Percentiles rank a stretch among this genome's conserved stretches.
These are phyloP conservation scores for Yamadazyma jaroonii DNA, from an alignment of 1,139 yeast genomes.

Conservation along the genomic window DNA sequence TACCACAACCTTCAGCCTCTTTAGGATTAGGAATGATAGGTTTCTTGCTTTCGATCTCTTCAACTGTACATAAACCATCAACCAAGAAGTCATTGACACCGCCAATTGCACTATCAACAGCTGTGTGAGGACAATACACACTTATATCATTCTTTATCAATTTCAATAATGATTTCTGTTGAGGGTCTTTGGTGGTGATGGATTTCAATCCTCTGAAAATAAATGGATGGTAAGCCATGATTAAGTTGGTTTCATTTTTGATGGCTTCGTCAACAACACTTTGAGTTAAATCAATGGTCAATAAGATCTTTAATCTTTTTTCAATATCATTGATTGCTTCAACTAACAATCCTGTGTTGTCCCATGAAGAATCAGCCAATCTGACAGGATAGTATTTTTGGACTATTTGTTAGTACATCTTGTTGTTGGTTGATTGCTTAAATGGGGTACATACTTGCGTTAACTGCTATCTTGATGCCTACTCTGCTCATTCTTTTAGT, in stretches of 20 bases:
- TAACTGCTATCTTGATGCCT: slow-evolving; percentile 8
- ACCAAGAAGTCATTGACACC: slow-evolving; percentile 95
- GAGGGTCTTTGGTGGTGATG: slow-evolving; percentile 68
- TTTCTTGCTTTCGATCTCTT: slow-evolving; percentile 19
- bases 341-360: slow-evolving; percentile 84
- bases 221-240: slow-evolving; percentile 93
- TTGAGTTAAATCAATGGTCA: slow-evolving; percentile 83
- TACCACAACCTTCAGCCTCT: slow-evolving; percentile 49
- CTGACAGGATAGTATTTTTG: slow-evolving; percentile 70
- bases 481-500: slow-evolving; percentile 7
- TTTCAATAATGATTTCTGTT: slow-evolving; percentile 71
- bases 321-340: slow-evolving; percentile 45
- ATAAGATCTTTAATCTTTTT: slow-evolving; percentile 47
- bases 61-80: slow-evolving; percentile 48
- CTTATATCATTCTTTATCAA: slow-evolving; percentile 74
- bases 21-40: slow-evolving; percentile 29
- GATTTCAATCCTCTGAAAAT: slow-evolving; percentile 85
- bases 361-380: slow-evolving; percentile 88
- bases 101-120: slow-evolving; percentile 85
- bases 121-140: slow-evolving; percentile 95
- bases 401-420: slow-evolving; percentile 20
- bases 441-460: slow-evolving; percentile 7
- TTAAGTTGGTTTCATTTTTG: slow-evolving; percentile 42
- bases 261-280: slow-evolving; percentile 87
- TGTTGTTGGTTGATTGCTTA: no score